These are phyloP conservation scores for Blastobotrys malaysiensis DNA, from an alignment of 1,139 yeast species.

Conservation along the genomic window DNA sequence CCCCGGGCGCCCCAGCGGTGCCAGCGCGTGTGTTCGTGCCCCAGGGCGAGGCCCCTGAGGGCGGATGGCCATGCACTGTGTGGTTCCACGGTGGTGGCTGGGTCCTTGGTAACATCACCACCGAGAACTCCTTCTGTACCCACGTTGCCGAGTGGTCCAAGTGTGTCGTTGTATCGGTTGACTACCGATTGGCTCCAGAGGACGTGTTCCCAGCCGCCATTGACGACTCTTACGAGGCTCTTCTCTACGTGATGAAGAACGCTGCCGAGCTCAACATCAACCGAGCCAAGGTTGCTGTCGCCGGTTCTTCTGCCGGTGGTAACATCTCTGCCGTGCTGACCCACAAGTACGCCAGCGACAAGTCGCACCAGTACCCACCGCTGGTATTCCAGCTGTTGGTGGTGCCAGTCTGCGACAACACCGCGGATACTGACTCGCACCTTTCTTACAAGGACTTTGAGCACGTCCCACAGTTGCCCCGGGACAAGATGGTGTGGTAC, in stretches of 20 bases:
- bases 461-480: slow-evolving; percentile 44
- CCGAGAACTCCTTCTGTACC: slow-evolving; percentile 45
- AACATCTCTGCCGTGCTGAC: slow-evolving; percentile 42
- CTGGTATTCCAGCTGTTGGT: slow-evolving; percentile 41
- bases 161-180: slow-evolving; percentile 26
- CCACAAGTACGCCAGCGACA: slow-evolving; percentile 37
- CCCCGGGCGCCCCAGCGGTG: slow-evolving; percentile 27
- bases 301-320: slow-evolving; percentile 49
- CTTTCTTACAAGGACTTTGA: slow-evolving; percentile 41
- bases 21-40: slow-evolving; percentile 43
- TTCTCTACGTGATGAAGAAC: slow-evolving; percentile 22
- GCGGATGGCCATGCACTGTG: slow-evolving; percentile 43
- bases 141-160: slow-evolving; percentile 35
- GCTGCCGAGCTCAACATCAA: slow-evolving; percentile 32
- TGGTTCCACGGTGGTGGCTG: slow-evolving; percentile 50
- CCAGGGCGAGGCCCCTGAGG: slow-evolving; percentile 34
- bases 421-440: slow-evolving; percentile 39
- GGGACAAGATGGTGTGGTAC: slow-evolving; percentile 48
- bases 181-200: slow-evolving; percentile 47
- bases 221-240: slow-evolving; percentile 42
- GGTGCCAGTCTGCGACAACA: slow-evolving; percentile 48
- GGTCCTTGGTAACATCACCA: slow-evolving; percentile 43
- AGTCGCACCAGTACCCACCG: slow-evolving; percentile 33
- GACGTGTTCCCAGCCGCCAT: slow-evolving; percentile 46
- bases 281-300: slow-evolving; percentile 37